These are phyloP conservation scores for Fusarium nodosum DNA, from an alignment of 2,329 filamentous ascomycete genomes.

Conservation along the genomic window DNA sequence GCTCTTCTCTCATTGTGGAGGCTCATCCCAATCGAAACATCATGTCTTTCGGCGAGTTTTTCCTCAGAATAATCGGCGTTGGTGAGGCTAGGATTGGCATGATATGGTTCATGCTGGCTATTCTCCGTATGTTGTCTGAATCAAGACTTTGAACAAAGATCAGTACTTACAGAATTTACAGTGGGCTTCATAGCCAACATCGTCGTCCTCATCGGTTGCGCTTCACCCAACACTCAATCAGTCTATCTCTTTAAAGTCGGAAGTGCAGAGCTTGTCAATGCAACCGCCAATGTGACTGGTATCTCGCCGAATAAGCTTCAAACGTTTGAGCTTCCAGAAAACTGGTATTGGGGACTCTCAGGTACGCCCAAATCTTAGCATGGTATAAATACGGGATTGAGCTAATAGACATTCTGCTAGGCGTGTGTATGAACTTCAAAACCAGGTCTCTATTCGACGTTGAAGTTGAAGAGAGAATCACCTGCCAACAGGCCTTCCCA, in stretches of 20 bases:
- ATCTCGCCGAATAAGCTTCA: neutral
- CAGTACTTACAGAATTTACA: neutral
- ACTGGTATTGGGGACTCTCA: conserved; percentile 10
- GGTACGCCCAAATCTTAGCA: neutral
- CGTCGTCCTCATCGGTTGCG: neutral
- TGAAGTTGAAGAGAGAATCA: neutral
- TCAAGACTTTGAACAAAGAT: neutral
- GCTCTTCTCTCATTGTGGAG: neutral
- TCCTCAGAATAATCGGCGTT: neutral
- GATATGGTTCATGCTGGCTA: conserved; percentile 8
- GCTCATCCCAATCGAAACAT: neutral
- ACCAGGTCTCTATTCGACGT: neutral
- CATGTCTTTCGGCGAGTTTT: neutral
- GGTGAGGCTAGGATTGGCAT: neutral
- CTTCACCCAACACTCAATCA: neutral
- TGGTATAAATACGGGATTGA: fast-evolving
- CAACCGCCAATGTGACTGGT: neutral
- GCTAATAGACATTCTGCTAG: neutral
- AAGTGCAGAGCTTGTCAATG: neutral
- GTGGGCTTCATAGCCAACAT: conserved; percentile 2
- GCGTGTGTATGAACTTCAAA: neutral
- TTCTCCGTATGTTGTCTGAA: neutral
- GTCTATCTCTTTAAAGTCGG: conserved; percentile 1
- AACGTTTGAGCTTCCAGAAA: neutral
- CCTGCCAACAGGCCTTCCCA: neutral